Percentiles rank a stretch among this genome's conserved stretches.
Evolutionary conservation across 306 rosid species (phyloP).

Genomic region (Sesbania bispinosa): DNA sequence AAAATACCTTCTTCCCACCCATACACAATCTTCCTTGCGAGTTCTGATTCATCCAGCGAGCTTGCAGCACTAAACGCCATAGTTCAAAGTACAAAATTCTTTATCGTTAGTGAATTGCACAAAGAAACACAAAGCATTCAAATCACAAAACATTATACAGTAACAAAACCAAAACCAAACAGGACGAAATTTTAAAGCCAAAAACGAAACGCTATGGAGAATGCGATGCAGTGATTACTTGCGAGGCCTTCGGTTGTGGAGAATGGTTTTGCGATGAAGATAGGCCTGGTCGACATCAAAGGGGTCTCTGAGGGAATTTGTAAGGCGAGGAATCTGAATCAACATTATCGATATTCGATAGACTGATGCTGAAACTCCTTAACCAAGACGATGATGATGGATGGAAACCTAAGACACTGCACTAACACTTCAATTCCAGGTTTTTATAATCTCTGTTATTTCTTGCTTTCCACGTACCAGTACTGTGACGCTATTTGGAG

Average conservation of each 20-base stretch:
- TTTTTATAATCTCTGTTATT: neutral
- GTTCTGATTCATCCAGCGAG: constrained; percentile 49
- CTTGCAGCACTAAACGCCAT: constrained; percentile 32
- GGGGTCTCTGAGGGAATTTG: constrained; percentile 47
- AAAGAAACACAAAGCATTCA: neutral
- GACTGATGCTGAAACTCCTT: neutral
- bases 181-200: neutral
- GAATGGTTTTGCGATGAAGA: constrained; percentile 44
- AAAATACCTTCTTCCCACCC: constrained; percentile 51
- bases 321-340: constrained; percentile 52
- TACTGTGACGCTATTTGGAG: too few species aligned
- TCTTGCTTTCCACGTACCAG: neutral
- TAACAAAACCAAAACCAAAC: neutral
- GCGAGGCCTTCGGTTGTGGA: constrained; percentile 31
- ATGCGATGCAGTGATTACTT: constrained; percentile 17
- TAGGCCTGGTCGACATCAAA: constrained; percentile 47
- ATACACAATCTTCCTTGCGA: constrained; percentile 41
- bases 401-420: neutral
- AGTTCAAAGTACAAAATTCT: neutral
- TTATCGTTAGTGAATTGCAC: neutral
- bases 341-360: constrained; percentile 19
- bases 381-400: neutral
- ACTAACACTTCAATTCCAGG: neutral
- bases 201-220: neutral
- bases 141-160: neutral